phyloP scores from a whole-genome alignment of 2,329 filamentous ascomycete genomes.

The Pseudopyricularia javanii region DNA sequence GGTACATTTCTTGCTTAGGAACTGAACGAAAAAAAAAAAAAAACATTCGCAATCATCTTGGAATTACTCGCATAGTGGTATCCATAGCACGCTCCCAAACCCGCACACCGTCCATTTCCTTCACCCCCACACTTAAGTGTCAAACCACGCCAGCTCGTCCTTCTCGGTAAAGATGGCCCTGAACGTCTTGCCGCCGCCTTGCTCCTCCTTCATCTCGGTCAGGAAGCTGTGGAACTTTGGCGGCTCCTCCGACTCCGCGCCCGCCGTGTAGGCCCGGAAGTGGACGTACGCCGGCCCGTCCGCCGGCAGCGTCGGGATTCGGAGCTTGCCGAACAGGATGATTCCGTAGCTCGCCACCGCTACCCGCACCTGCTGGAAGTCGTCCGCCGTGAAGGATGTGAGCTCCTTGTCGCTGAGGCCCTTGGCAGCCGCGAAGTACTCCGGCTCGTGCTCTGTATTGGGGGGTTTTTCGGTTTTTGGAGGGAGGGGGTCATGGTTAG shows the following conservation, averaged over 20 bases:
- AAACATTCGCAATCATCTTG: too few relatives aligned
- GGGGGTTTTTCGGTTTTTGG: background rate
- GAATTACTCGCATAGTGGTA: too few relatives aligned
- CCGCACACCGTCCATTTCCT: background rate
- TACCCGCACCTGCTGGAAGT: constrained; percentile 31
- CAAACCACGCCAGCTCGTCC: constrained; percentile 42
- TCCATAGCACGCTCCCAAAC: too few relatives aligned
- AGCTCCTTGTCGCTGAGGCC: constrained; percentile 25
- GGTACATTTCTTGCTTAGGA: too few relatives aligned
- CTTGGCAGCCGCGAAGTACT: constrained; percentile 38
- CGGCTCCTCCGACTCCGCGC: constrained; percentile 22
- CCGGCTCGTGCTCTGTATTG: constrained; percentile 35
- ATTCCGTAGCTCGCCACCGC: constrained; percentile 33
- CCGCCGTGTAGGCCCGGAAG: constrained; percentile 32
- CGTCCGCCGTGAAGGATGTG: constrained; percentile 20
- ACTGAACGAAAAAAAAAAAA: too few relatives aligned
- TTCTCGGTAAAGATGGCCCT: constrained; percentile 31
- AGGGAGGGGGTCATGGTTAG: background rate
- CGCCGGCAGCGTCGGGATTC: constrained; percentile 26
- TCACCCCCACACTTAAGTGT: constrained; percentile 25
- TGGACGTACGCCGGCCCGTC: constrained; percentile 24
- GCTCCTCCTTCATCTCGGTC: constrained; percentile 26
- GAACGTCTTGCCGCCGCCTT: constrained; percentile 28
- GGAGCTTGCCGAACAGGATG: constrained; percentile 35
- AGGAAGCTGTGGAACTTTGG: constrained; percentile 33